Evolutionary conservation across 257 asterid species (phyloP), one percentile per base, ranked within the genome.

Genomic region (Lantana camara): DNA sequence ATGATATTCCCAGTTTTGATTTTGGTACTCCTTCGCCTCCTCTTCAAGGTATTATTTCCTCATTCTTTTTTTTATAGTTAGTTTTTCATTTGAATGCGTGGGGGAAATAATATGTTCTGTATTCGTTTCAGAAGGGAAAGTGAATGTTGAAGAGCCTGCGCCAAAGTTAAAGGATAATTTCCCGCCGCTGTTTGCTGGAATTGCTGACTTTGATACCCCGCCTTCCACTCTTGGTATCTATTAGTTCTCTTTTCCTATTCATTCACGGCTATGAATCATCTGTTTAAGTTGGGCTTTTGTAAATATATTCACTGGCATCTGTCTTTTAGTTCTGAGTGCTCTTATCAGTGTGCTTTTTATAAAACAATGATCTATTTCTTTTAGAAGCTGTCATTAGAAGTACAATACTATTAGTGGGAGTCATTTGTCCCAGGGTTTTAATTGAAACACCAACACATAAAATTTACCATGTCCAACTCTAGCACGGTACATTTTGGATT

Each of bases 131-230:
- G 69, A 70, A 76, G 75, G 69, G 22, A 70, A 45, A 53, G 50
- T 9, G 60, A 57, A 68, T 9, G 65, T 12, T 53, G 71, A 70
- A 24, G 78, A 57, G 50, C 20, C 67, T 12, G 63, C 21, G 58
- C 50, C 68, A 22, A 64, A 71, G 69, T 59, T 44, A 14, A 42
- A 63, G 48, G 75, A 59, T 60, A 54, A 73, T 30, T 80, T 78
- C 49, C 85, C 89, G 17, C 57, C 45, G 62, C 69, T 79, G 13
- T 76, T 69, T 69, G 68, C 73, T 64, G 79, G 71, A 67, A 59
- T 68, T 23, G 77, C 76, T 12, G 83, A 77, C 58, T 71, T 64
- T 19, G 88, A 77, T 75, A 79, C 90, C 58, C 80, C 82, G 11
- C 63, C 86, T 49, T 73, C 60, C 42, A 30, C 57, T 49, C 41